Percentiles rank a stretch among this genome's conserved stretches.
phyloP scores from a whole-genome alignment of 768 basidiomycete genomes.

The Serendipita vermifera region DNA sequence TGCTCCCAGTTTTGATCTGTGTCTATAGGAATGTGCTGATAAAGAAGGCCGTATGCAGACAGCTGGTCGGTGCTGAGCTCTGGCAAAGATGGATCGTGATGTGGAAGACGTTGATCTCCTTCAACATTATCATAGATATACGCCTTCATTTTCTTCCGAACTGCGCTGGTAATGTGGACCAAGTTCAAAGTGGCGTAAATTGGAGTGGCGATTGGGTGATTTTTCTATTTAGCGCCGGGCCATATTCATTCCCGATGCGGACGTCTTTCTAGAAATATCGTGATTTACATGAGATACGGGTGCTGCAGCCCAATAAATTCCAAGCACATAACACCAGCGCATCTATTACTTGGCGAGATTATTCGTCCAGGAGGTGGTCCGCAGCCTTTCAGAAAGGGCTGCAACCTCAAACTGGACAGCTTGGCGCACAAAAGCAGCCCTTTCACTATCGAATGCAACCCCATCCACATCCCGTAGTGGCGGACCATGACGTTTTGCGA shows the following conservation, averaged over 20 bases:
- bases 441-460: background rate
- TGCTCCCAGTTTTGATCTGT: slow-evolving; percentile 31
- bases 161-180: too few relatives aligned
- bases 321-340: too few relatives aligned
- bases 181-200: too few relatives aligned
- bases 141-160: slow-evolving; percentile 58
- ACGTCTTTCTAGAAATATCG: too few relatives aligned
- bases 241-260: too few relatives aligned
- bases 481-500: background rate
- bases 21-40: slow-evolving; percentile 55
- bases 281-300: too few relatives aligned
- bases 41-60: slow-evolving; percentile 44
- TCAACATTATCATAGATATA: slow-evolving; percentile 64
- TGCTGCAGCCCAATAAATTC: too few relatives aligned
- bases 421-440: background rate
- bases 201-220: too few relatives aligned
- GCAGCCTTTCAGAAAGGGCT: background rate
- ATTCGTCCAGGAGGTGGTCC: slow-evolving; percentile 3
- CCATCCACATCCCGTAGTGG: slow-evolving; percentile 3
- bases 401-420: background rate
- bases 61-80: slow-evolving; percentile 37
- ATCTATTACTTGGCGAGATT: too few relatives aligned
- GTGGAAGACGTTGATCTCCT: slow-evolving; percentile 70
- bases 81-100: slow-evolving; percentile 48
- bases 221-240: too few relatives aligned